Evolutionary conservation across 1,284 basidiomycete genomes (phyloP).

Genomic region (Cutaneotrichosporon daszewskae): DNA sequence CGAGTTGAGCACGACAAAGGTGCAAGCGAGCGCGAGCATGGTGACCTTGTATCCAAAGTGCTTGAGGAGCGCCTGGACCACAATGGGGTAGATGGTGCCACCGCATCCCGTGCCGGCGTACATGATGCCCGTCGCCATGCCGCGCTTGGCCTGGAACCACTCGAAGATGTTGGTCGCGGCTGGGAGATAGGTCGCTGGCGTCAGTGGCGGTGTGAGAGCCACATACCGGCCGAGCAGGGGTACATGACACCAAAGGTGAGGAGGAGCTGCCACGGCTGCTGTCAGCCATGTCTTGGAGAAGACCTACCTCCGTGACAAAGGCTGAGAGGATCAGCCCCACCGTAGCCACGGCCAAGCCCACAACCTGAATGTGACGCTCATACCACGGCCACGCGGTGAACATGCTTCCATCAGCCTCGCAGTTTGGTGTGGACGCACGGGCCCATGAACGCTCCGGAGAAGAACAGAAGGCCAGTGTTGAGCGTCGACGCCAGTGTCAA

Average conservation of each 20-base stretch:
- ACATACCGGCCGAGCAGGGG: slow-evolving; percentile 33
- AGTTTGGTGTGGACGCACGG: slow-evolving; percentile 31
- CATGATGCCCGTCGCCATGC: slow-evolving; percentile 43
- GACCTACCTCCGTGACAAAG: slow-evolving; percentile 21
- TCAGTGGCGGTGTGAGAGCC: neutral
- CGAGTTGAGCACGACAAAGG: slow-evolving; percentile 25
- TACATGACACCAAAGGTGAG: slow-evolving; percentile 42
- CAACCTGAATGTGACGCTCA: slow-evolving; percentile 13
- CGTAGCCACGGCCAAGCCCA: slow-evolving; percentile 6
- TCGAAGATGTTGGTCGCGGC: slow-evolving; percentile 42
- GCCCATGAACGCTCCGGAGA: slow-evolving; percentile 33
- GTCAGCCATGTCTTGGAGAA: slow-evolving; percentile 21
- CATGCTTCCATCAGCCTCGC: slow-evolving; percentile 10
- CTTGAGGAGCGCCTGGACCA: slow-evolving; percentile 36
- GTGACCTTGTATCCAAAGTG: slow-evolving; percentile 41
- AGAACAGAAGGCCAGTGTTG: slow-evolving; percentile 43
- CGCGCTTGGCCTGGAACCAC: slow-evolving; percentile 41
- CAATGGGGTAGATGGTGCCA: slow-evolving; percentile 41
- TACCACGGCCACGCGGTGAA: slow-evolving; percentile 15
- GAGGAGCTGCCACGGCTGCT: slow-evolving; percentile 42
- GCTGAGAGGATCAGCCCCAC: slow-evolving; percentile 8
- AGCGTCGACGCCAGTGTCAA: slow-evolving; percentile 41
- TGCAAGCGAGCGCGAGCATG: slow-evolving; percentile 36
- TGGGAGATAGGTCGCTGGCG: slow-evolving; percentile 32
- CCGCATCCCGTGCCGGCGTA: slow-evolving; percentile 43